A percentile compares a stretch with the other conserved stretches of the same genome.
phyloP scores from a whole-genome alignment of 495 filamentous ascomycete species.

The Neurospora sp. region DNA sequence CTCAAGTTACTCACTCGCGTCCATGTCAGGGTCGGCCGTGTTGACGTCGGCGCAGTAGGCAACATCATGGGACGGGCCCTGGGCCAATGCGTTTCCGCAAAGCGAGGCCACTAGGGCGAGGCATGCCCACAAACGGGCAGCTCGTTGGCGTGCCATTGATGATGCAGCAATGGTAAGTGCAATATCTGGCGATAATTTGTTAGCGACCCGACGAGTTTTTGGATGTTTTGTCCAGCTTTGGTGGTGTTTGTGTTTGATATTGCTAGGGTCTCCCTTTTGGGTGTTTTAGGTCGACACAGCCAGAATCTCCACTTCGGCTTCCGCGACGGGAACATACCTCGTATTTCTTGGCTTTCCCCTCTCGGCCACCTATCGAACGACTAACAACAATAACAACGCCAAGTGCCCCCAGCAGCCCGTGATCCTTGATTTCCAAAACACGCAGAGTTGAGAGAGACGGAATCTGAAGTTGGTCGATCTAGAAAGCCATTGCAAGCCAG shows the following conservation, averaged over 20 bases:
- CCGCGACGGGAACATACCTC: neutral
- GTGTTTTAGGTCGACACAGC: neutral
- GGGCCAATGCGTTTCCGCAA: slow-evolving; percentile 1
- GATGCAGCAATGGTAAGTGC: neutral
- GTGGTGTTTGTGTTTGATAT: neutral
- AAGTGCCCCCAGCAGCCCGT: neutral
- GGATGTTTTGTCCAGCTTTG: neutral
- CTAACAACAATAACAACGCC: neutral
- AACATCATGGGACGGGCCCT: slow-evolving; percentile 21
- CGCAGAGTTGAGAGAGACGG: neutral
- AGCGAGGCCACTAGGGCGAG: slow-evolving; percentile 9
- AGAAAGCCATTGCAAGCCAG: neutral
- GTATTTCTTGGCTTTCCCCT: neutral
- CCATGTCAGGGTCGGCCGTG: slow-evolving; percentile 17
- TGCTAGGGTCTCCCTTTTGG: neutral
- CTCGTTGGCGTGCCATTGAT: slow-evolving; percentile 15
- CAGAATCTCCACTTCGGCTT: neutral
- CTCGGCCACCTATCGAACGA: neutral
- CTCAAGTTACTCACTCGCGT: slow-evolving; percentile 1
- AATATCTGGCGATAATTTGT: neutral
- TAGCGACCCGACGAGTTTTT: neutral
- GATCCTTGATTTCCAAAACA: neutral
- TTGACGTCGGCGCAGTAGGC: slow-evolving; percentile 33
- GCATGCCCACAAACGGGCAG: slow-evolving; percentile 13
- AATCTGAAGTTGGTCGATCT: neutral